phyloP scores from a whole-genome alignment of 495 filamentous ascomycete genomes.

The Tuber umbilicatum region DNA sequence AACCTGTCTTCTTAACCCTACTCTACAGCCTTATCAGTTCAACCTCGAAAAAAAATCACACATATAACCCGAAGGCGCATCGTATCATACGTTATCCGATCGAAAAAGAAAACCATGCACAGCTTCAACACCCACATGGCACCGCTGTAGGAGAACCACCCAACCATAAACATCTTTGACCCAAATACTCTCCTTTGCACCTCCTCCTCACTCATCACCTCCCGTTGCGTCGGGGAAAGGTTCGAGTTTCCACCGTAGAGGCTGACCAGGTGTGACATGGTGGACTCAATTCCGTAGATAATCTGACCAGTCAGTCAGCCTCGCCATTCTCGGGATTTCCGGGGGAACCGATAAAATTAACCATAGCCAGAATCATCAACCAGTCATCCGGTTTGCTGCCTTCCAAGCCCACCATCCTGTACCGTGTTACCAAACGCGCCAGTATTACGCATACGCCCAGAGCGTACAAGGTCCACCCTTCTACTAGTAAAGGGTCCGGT shows the following conservation, averaged over 20 bases:
- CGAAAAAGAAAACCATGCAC: constrained; percentile 47
- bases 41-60: neutral
- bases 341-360: constrained; percentile 42
- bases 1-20: constrained; percentile 46
- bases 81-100: constrained; percentile 16
- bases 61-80: neutral
- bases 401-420: constrained; percentile 49
- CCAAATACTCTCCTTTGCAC: constrained; percentile 51
- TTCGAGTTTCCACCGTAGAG: constrained; percentile 49
- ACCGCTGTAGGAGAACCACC: constrained; percentile 54
- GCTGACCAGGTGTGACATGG: constrained; percentile 42
- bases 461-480: constrained; percentile 52
- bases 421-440: constrained; percentile 49
- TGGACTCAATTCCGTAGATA: constrained; percentile 44
- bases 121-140: constrained; percentile 54
- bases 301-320: constrained; percentile 40
- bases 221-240: constrained; percentile 51
- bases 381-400: constrained; percentile 55
- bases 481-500: constrained; percentile 30
- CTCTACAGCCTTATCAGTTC: constrained; percentile 37
- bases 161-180: constrained; percentile 53
- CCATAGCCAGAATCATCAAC: constrained; percentile 54
- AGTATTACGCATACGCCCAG: constrained; percentile 50
- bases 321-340: neutral
- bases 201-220: constrained; percentile 46